Conservation (phyloP, 208 protist species). For the Naegleria fowleri region DNA sequence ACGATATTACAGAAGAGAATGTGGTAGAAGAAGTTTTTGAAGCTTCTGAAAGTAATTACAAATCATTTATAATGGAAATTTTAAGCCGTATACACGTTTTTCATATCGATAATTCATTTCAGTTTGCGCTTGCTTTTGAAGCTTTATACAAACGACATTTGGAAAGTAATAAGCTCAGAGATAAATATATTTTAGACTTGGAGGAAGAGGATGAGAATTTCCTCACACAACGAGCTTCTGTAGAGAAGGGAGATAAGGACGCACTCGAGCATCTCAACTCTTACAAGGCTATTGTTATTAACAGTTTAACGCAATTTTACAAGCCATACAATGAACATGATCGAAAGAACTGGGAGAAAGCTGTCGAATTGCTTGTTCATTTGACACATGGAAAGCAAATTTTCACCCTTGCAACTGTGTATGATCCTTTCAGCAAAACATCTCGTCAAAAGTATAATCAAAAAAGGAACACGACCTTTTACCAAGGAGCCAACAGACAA, state of each 20-base stretch:
- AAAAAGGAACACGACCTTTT: background rate
- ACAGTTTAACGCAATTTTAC: background rate
- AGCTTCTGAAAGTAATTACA: background rate
- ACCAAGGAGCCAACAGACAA: background rate
- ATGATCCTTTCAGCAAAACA: background rate
- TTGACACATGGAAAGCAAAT: background rate
- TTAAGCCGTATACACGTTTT: background rate
- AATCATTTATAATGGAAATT: background rate
- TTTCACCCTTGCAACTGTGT: background rate
- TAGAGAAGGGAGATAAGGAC: background rate
- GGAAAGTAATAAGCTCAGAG: background rate
- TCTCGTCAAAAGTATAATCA: background rate
- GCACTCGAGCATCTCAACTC: background rate
- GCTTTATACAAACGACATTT: background rate
- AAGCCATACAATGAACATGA: background rate
- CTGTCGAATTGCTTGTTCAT: background rate
- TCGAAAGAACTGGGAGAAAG: background rate
- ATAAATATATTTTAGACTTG: background rate
- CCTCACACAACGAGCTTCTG: background rate
- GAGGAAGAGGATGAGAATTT: background rate
- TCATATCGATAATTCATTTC: background rate
- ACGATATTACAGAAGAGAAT: background rate
- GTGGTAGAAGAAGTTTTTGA: background rate
- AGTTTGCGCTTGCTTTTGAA: background rate
- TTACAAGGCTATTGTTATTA: background rate